Conservation (phyloP, 2,329 filamentous ascomycete genomes). For the Tetracladium maxilliforme region DNA sequence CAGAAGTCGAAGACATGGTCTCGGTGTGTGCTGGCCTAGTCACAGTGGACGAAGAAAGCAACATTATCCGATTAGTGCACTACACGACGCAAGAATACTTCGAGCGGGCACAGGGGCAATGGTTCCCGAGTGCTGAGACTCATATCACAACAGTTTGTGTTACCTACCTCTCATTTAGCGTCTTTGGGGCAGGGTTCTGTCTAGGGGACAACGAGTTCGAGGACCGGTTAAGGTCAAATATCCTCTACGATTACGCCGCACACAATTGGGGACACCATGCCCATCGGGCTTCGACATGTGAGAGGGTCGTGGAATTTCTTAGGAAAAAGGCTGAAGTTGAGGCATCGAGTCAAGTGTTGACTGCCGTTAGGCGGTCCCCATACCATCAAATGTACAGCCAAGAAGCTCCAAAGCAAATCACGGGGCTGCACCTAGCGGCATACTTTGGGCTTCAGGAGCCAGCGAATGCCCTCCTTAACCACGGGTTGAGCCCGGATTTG, state of each 20-base stretch:
- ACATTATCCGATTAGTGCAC: slow-evolving; percentile 24
- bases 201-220: slow-evolving; percentile 4
- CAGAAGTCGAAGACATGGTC: slow-evolving; percentile 9
- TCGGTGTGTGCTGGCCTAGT: slow-evolving; percentile 23
- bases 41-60: slow-evolving; percentile 20
- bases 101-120: slow-evolving; percentile 10
- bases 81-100: slow-evolving; percentile 31
- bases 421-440: slow-evolving; percentile 10
- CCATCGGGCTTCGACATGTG: slow-evolving; percentile 5
- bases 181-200: slow-evolving; percentile 9
- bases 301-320: slow-evolving; percentile 6
- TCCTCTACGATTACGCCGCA: slow-evolving; percentile 11
- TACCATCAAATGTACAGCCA: slow-evolving; percentile 2
- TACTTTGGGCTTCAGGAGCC: slow-evolving; percentile 9
- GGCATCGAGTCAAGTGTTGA: slow-evolving; percentile 6
- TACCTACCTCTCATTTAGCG: slow-evolving; percentile 19
- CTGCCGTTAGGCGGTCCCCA: slow-evolving; percentile 1
- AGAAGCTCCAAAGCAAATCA: slow-evolving; percentile 5
- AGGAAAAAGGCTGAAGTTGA: slow-evolving; percentile 4
- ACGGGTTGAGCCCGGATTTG: slow-evolving; percentile 2
- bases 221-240: slow-evolving; percentile 4
- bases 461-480: slow-evolving; percentile 2
- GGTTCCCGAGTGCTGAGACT: slow-evolving; percentile 15
- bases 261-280: slow-evolving; percentile 11
- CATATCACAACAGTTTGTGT: slow-evolving; percentile 16